phyloP scores from a whole-genome alignment of 768 basidiomycete genomes.

The Hygrophorus russula region DNA sequence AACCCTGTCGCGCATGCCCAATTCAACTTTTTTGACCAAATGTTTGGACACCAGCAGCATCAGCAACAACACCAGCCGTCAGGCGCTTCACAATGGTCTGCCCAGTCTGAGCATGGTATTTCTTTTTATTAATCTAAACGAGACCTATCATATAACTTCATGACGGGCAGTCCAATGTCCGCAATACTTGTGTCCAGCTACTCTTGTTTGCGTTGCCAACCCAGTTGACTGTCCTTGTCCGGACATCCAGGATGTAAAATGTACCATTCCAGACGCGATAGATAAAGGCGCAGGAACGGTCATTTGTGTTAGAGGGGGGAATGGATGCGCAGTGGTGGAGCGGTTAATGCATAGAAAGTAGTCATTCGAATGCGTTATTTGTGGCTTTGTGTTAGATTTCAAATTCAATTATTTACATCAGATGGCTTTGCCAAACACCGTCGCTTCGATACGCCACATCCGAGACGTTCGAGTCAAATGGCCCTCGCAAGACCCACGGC shows the following conservation, averaged over 20 bases:
- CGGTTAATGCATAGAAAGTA: constrained; percentile 26
- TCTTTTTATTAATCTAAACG: neutral
- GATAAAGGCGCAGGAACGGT: constrained; percentile 47
- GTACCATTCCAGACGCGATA: constrained; percentile 53
- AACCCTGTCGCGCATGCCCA: constrained; percentile 41
- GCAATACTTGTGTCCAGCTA: constrained; percentile 65
- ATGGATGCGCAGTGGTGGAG: constrained; percentile 55
- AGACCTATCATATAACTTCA: neutral
- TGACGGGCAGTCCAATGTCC: constrained; percentile 52
- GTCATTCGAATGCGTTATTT: neutral
- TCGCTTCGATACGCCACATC: constrained; percentile 1
- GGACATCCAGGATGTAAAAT: constrained; percentile 64
- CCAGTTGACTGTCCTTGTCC: constrained; percentile 74
- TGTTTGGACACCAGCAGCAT: constrained; percentile 58
- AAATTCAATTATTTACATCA: neutral
- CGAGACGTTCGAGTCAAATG: constrained; percentile 27
- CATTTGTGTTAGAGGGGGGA: constrained; percentile 55
- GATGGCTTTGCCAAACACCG: constrained; percentile 1
- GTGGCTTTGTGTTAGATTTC: neutral
- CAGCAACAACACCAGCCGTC: constrained; percentile 38
- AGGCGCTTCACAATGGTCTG: constrained; percentile 51
- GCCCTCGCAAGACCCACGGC: constrained; percentile 63
- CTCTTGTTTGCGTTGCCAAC: constrained; percentile 53
- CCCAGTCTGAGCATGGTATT: constrained; percentile 53
- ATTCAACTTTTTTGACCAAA: constrained; percentile 70